phyloP scores from a whole-genome alignment of 176 grass and related monocot species.

The Saccharum officinarum region DNA sequence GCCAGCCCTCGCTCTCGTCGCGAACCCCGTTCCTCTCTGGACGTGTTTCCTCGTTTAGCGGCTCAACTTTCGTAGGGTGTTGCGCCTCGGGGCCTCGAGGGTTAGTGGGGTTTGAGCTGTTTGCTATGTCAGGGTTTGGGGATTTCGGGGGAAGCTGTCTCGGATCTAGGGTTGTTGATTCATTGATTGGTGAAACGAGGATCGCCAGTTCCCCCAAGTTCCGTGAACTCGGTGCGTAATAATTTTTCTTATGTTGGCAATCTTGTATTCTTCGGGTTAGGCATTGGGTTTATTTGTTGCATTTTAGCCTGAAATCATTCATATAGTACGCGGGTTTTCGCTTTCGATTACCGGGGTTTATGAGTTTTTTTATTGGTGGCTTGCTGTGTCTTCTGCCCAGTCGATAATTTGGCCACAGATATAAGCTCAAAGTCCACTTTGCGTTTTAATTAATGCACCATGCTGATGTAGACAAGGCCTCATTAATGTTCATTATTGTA shows the following conservation, averaged over 20 bases:
- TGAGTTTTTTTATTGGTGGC: not conserved
- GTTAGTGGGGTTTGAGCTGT: not conserved
- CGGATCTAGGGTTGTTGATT: conserved; percentile 7
- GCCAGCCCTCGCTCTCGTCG: not conserved
- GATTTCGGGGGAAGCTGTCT: not conserved
- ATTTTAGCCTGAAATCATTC: not conserved
- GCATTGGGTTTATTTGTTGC: not conserved
- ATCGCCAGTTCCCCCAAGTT: not conserved
- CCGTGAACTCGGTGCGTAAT: not conserved
- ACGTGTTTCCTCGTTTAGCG: not conserved
- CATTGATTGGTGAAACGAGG: not conserved
- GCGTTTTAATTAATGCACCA: conserved; percentile 31
- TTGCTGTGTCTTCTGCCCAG: not conserved
- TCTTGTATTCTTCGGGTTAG: not conserved
- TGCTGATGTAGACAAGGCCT: conserved; percentile 28
- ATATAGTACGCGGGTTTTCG: not conserved
- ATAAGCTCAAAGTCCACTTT: conserved; percentile 15
- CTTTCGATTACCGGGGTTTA: not conserved
- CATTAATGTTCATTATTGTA: conserved; percentile 45
- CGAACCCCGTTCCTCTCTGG: not conserved
- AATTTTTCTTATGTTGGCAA: not conserved
- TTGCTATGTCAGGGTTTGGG: not conserved
- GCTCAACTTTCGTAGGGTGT: not conserved
- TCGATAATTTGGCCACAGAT: not conserved
- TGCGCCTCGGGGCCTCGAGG: not conserved